phyloP scores from a whole-genome alignment of 2,329 filamentous ascomycete species.

The Teratosphaeria destructans region DNA sequence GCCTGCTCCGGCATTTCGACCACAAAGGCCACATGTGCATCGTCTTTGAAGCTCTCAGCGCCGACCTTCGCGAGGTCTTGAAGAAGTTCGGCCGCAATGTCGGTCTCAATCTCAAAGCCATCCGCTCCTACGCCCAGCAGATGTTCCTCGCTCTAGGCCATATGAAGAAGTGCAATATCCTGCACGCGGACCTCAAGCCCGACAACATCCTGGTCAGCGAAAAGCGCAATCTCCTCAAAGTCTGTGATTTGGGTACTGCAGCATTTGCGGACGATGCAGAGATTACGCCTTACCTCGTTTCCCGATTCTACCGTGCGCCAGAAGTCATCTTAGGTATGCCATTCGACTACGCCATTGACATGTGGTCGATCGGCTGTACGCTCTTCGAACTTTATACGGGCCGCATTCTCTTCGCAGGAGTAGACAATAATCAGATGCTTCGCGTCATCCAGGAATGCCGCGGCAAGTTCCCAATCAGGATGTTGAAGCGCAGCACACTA shows the following conservation, averaged over 20 bases:
- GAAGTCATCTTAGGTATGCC: conserved; percentile 96
- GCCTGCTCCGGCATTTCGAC: conserved; percentile 77
- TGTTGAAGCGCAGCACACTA: conserved; percentile 73
- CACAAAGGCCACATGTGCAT: conserved; percentile 94
- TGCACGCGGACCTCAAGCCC: conserved; percentile 93
- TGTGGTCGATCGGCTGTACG: conserved; percentile 97
- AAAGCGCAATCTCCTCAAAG: conserved; percentile 72
- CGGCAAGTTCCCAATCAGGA: conserved; percentile 80
- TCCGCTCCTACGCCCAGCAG: conserved; percentile 82
- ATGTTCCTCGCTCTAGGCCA: conserved; percentile 84
- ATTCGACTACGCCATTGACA: conserved; percentile 87
- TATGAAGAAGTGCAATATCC: conserved; percentile 81
- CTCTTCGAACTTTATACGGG: conserved; percentile 95
- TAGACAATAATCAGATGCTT: conserved; percentile 98
- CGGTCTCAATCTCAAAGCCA: conserved; percentile 79
- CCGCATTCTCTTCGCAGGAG: conserved; percentile 90
- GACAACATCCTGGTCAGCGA: conserved; percentile 94
- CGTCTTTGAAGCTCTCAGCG: conserved; percentile 86
- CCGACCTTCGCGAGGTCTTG: conserved; percentile 86
- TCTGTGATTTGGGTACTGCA: conserved; percentile 94
- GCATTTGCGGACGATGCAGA: conserved; percentile 85
- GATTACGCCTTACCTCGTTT: conserved; percentile 89
- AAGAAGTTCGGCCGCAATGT: conserved; percentile 94
- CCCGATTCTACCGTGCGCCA: conserved; percentile 91
- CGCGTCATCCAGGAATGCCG: conserved; percentile 92